A percentile compares a stretch with the other conserved stretches of the same genome.
Evolutionary conservation across 768 basidiomycete species (phyloP).

Genomic region (Lepiota brunneoincarnata): DNA sequence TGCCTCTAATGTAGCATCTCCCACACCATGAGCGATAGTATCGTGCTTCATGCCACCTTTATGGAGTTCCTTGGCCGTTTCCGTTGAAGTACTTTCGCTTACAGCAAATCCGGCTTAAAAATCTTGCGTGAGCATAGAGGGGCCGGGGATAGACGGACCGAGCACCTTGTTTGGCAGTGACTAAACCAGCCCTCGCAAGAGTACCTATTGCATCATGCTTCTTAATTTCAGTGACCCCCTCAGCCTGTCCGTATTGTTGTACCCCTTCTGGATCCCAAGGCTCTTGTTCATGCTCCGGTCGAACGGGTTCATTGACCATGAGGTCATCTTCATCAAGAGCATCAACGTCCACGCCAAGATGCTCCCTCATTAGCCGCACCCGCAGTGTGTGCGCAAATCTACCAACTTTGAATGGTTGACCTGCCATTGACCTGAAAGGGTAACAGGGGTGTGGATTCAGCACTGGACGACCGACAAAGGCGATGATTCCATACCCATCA

Average conservation of each 20-base stretch:
- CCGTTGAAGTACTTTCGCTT: slow-evolving; percentile 34
- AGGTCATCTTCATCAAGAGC: slow-evolving; percentile 75
- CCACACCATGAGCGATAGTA: slow-evolving; percentile 34
- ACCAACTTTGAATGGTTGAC: slow-evolving; percentile 91
- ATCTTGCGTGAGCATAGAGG: neutral
- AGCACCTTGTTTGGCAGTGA: slow-evolving; percentile 51
- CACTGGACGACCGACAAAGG: neutral
- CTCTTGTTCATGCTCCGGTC: slow-evolving; percentile 49
- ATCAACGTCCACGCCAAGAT: slow-evolving; percentile 94
- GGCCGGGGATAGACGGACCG: neutral
- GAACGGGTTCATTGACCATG: slow-evolving; percentile 49
- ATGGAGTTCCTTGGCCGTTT: slow-evolving; percentile 33
- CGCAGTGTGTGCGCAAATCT: slow-evolving; percentile 95
- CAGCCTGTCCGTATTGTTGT: slow-evolving; percentile 47
- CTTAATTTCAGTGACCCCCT: slow-evolving; percentile 40
- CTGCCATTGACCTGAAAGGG: slow-evolving; percentile 81
- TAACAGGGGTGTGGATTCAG: neutral
- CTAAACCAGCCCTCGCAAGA: slow-evolving; percentile 33
- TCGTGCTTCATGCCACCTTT: slow-evolving; percentile 43
- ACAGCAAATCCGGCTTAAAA: slow-evolving; percentile 37
- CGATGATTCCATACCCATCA: slow-evolving; percentile 42
- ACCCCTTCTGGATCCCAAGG: slow-evolving; percentile 75
- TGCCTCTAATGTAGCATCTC: slow-evolving; percentile 39
- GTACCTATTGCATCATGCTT: slow-evolving; percentile 30
- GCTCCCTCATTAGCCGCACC: slow-evolving; percentile 93